Conservation (phyloP, 345 rosid genomes). For the Reutealis trisperma region DNA sequence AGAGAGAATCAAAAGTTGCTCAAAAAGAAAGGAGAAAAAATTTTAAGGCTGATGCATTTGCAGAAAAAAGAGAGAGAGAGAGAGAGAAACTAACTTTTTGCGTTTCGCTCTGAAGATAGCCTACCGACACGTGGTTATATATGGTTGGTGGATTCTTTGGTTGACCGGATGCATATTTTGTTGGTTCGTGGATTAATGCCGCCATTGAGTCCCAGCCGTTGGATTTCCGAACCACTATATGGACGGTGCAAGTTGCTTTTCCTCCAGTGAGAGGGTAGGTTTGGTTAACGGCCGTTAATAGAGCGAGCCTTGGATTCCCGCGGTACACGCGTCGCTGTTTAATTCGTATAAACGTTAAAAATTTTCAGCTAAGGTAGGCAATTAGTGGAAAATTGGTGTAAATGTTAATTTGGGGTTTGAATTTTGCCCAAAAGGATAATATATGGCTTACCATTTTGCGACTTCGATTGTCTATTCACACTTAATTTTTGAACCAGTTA, state of each 20-base stretch:
- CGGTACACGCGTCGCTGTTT: not conserved
- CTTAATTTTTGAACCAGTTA: too few relatives aligned
- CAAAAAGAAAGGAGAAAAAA: slow-evolving; percentile 28
- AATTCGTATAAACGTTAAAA: not conserved
- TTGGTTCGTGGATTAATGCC: slow-evolving; percentile 33
- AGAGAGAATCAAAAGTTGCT: slow-evolving; percentile 23
- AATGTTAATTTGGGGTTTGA: too few relatives aligned
- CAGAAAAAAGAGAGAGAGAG: slow-evolving; percentile 21
- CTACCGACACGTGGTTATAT: slow-evolving; percentile 40
- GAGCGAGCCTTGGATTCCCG: slow-evolving; percentile 7
- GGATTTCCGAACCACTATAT: slow-evolving; percentile 31
- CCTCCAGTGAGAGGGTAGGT: slow-evolving; percentile 10
- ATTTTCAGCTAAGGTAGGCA: not conserved
- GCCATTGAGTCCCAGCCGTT: slow-evolving; percentile 49
- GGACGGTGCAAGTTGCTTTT: slow-evolving; percentile 9
- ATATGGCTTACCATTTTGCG: too few relatives aligned
- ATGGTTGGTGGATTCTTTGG: slow-evolving; percentile 16
- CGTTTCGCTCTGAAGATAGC: slow-evolving; percentile 24
- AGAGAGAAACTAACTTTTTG: slow-evolving; percentile 36
- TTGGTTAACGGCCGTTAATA: slow-evolving; percentile 34
- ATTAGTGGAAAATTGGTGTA: not conserved
- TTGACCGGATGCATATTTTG: slow-evolving; percentile 28
- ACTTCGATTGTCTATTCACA: too few relatives aligned
- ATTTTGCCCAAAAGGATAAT: too few relatives aligned
- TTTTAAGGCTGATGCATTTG: not conserved